Percentiles rank a stretch among this genome's conserved stretches.
phyloP scores from a whole-genome alignment of 805 yeast genomes.

The Ogataea salicorniae region DNA sequence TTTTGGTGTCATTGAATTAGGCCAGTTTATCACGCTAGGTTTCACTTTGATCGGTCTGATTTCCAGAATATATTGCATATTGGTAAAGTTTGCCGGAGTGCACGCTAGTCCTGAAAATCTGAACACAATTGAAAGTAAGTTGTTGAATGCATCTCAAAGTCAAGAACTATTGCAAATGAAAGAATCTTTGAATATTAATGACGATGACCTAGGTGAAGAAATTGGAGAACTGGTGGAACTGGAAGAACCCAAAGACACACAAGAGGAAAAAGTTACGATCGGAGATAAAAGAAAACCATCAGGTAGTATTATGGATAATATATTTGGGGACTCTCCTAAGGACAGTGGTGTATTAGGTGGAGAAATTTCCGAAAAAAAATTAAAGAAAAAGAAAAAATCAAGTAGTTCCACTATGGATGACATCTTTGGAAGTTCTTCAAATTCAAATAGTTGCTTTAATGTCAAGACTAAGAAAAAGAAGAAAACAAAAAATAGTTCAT shows the following conservation, averaged over 20 bases:
- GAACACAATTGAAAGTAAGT: neutral
- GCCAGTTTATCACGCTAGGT: constrained; percentile 74
- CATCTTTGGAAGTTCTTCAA: neutral
- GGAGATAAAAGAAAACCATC: neutral
- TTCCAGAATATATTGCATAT: constrained; percentile 36
- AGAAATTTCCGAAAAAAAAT: constrained; percentile 5
- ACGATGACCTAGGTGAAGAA: constrained; percentile 10
- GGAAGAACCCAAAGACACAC: constrained; percentile 2
- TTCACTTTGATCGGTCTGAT: constrained; percentile 57
- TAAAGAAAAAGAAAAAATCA: constrained; percentile 8
- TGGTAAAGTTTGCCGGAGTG: constrained; percentile 19
- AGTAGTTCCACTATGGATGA: constrained; percentile 3
- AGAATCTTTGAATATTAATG: neutral
- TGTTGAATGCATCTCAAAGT: neutral
- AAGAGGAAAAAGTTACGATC: neutral
- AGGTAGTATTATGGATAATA: constrained; percentile 3
- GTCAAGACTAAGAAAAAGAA: constrained; percentile 22
- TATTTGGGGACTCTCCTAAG: constrained; percentile 6
- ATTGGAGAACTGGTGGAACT: constrained; percentile 11
- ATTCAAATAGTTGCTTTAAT: neutral
- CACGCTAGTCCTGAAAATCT: neutral
- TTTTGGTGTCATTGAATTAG: constrained; percentile 63
- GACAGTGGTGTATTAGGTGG: neutral
- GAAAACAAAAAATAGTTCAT: constrained; percentile 43
- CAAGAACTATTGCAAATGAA: constrained; percentile 8